A percentile compares a stretch with the other conserved stretches of the same genome.
Evolutionary conservation across 768 basidiomycete species (phyloP).

Genomic region (Auriscalpium microsporum): DNA sequence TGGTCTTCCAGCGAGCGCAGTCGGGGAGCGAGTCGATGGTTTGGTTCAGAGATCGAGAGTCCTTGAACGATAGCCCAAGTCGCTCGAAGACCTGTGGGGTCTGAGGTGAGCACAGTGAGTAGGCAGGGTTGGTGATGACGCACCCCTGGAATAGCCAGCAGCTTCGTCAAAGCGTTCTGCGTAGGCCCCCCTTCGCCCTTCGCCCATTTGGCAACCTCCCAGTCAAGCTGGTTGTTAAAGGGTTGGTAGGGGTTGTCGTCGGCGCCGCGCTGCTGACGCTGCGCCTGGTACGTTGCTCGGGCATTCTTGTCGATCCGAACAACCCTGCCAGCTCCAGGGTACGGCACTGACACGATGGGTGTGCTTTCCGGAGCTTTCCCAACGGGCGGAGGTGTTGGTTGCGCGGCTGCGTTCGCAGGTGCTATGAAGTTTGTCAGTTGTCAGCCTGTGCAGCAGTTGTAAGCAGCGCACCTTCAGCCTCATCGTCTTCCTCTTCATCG

Average conservation of each 20-base stretch:
- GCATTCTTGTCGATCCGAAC: neutral
- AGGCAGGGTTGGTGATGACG: neutral
- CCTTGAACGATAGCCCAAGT: constrained; percentile 1
- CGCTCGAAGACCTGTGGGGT: neutral
- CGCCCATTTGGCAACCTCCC: constrained; percentile 14
- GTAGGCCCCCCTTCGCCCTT: constrained; percentile 8
- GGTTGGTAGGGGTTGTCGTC: constrained; percentile 8
- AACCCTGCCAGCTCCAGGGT: neutral
- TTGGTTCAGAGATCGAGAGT: neutral
- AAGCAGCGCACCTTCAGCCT: neutral
- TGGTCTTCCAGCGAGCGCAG: neutral
- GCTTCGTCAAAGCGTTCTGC: constrained; percentile 8
- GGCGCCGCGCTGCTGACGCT: too few relatives aligned
- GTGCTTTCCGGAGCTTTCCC: too few relatives aligned
- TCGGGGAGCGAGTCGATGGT: neutral
- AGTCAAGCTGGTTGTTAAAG: constrained; percentile 6
- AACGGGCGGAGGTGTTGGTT: too few relatives aligned
- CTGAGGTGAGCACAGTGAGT: neutral
- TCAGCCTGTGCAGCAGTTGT: neutral
- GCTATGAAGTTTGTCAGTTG: neutral
- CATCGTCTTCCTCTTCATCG: neutral
- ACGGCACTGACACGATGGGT: too few relatives aligned
- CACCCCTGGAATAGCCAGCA: constrained; percentile 10
- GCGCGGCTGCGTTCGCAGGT: neutral
- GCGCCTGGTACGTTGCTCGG: neutral